Percentiles rank a stretch among this genome's conserved stretches.
phyloP scores from a whole-genome alignment of 192 early-diverging fungal species.

The Gryganskiella cystojenkinii region DNA sequence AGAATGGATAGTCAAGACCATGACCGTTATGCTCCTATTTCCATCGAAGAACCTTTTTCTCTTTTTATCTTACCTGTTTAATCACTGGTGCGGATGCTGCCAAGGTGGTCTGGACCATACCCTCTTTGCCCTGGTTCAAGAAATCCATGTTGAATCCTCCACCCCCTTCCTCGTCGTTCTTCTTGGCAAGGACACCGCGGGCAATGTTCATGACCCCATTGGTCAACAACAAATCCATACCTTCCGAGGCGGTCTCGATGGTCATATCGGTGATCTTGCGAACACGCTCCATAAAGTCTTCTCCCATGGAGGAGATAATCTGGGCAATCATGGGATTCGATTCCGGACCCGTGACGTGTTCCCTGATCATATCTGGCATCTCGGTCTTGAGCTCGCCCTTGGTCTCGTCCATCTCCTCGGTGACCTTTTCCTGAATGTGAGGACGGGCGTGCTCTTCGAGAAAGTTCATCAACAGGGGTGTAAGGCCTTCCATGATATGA shows the following conservation, averaged over 20 bases:
- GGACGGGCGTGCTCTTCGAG: conserved; percentile 45
- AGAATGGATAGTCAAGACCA: too few species aligned
- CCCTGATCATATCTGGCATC: conserved; percentile 29
- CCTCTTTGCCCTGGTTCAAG: conserved; percentile 34
- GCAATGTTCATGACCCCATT: conserved; percentile 52
- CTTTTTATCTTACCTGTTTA: conserved; percentile 44
- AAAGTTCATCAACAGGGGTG: conserved; percentile 33
- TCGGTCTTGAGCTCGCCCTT: conserved; percentile 51
- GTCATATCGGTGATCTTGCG: conserved; percentile 16
- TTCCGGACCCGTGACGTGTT: conserved; percentile 18
- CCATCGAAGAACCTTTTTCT: too few species aligned
- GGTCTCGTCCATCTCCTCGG: conserved; percentile 43
- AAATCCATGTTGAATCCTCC: conserved; percentile 47
- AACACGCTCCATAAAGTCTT: conserved; percentile 35
- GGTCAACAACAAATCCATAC: conserved; percentile 48
- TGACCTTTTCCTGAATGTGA: conserved; percentile 39
- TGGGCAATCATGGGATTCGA: conserved; percentile 24
- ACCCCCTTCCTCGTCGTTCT: conserved; percentile 23
- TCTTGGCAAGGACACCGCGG: conserved; percentile 16
- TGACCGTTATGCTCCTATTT: too few species aligned
- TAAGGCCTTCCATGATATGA: conserved; percentile 28
- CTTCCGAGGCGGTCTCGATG: conserved; percentile 43
- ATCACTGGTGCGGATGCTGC: conserved; percentile 34
- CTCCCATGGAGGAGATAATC: conserved; percentile 18
- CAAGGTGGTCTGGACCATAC: conserved; percentile 43